phyloP scores from a whole-genome alignment of 1,284 basidiomycete species.

The Ceratobasidium sp. region DNA sequence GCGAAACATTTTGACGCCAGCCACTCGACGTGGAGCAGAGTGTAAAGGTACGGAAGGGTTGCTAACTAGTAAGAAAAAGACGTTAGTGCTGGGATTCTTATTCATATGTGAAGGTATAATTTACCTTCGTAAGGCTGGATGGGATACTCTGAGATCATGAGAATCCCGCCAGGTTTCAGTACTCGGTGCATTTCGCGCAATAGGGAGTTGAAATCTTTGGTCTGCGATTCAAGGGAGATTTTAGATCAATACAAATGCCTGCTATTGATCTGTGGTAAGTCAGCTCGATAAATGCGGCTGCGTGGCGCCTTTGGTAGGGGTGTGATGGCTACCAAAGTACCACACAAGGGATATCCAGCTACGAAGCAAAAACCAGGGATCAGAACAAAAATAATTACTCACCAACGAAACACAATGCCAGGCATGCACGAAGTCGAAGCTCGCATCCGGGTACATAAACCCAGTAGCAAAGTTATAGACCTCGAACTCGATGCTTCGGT shows the following conservation, averaged over 20 bases:
- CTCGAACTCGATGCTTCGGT: constrained; percentile 18
- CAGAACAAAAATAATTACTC: not conserved
- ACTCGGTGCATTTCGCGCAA: constrained; percentile 28
- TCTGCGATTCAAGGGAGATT: not conserved
- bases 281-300: no score
- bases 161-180: constrained; percentile 15
- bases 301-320: no score
- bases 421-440: constrained; percentile 20
- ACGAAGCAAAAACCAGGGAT: not conserved
- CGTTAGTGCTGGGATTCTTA: not conserved
- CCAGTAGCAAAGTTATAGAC: constrained; percentile 26
- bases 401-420: constrained; percentile 3
- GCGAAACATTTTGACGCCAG: not conserved
- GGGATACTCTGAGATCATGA: constrained; percentile 18
- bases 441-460: constrained; percentile 18
- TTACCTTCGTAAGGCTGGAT: not conserved
- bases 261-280: no score
- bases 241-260: not conserved
- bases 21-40: not conserved
- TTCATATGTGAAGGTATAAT: not conserved
- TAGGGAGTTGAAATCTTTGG: constrained; percentile 18
- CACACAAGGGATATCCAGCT: no score
- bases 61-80: not conserved
- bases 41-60: not conserved
- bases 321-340: no score